Conservation (phyloP, 441 rosid species). For the Arabidopsis hybrid region DNA sequence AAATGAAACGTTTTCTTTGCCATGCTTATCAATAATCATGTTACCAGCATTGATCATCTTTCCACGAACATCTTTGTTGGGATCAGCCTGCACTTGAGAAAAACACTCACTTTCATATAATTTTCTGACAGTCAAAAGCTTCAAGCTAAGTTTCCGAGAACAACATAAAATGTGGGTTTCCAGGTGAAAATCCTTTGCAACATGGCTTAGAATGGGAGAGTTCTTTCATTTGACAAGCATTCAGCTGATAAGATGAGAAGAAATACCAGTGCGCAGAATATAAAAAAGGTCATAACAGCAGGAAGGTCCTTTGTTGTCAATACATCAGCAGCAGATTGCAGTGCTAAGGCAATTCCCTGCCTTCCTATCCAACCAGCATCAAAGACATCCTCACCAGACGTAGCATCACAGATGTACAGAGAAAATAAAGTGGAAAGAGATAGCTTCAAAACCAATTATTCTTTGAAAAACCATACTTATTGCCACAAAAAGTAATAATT, state of each 20-base stretch:
- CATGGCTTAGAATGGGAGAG: conserved; percentile 23
- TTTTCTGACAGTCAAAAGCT: conserved; percentile 12
- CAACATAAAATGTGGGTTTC: conserved; percentile 5
- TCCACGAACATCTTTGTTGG: conserved; percentile 98
- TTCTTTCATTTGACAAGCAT: conserved; percentile 24
- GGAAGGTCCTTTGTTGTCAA: conserved; percentile 97
- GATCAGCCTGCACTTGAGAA: conserved; percentile 80
- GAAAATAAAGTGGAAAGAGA: conserved; percentile 94
- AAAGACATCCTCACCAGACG: conserved; percentile 59
- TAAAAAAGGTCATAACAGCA: conserved; percentile 95
- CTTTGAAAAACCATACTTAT: conserved; percentile 40
- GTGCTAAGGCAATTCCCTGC: conserved; percentile 95
- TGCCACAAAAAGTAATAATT: conserved; percentile 29
- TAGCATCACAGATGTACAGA: conserved; percentile 78
- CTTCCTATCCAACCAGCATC: conserved; percentile 96
- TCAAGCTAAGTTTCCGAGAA: conserved; percentile 5
- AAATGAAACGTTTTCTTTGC: conserved; percentile 92
- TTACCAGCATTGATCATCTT: conserved; percentile 98
- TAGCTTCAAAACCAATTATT: conserved; percentile 62
- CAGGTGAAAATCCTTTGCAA: conserved; percentile 9
- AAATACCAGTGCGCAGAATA: conserved; percentile 94
- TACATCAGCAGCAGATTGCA: conserved; percentile 94
- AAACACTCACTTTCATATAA: conserved; percentile 6
- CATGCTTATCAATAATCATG: conserved; percentile 93
- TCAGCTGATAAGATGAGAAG: conserved; percentile 38